Base-by-base conservation (phyloP, 176 grass and related monocot species). In the Chrysopogon serrulatus region DNA sequence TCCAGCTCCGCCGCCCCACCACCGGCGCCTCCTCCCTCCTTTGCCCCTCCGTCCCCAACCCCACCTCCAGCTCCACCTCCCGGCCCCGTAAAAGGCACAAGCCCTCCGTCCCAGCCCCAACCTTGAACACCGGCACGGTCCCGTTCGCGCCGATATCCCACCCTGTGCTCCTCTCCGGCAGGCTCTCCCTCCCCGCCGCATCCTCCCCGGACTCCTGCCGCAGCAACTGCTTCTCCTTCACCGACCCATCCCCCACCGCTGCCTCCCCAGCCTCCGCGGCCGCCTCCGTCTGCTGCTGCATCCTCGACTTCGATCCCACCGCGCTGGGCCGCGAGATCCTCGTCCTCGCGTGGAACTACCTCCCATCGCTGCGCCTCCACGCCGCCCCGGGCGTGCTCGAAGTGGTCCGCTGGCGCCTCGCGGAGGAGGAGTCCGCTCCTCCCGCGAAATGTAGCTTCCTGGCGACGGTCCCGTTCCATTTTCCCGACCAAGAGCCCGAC, bases 271-370 rank as follows among this genome's bases (percentile, higher is more conserved):
- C 65, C 24, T 59, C 71, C 18, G 24, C 39, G 13, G 70, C 34
- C 16, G 74, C 73, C 48, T 85, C 78, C 8, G 79, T 95, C 40
- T 98, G 96, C 84, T 98, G 93, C 89, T 88, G 86, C 73, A 39
- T 98, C 81, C 73, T 94, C 31, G 83, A 94, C 61, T 95, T 95
- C 27, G 79, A 95, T 23, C 87, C 83, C 57, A 10, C 44, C 23
- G 82, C 87, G 2, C 43, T 98, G 43, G 87, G 91, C 26, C 79
- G 80, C 24, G 87, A 87, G 78, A 84, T 98, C 49, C 83, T 70
- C 61, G 70, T 95, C 19, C 84, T 90, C 62, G 93, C 96, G 23
- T 98, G 96, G 96, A 95, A 95, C 68, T 95, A 90, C 88, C 67
- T 98, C 30, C 93, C 93, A 10, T 27, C 87, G 31, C 11, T 86